Evolutionary conservation across 1,284 basidiomycete species (phyloP), one percentile per base, ranked within the genome.

Genomic region (Sparassis latifolia): DNA sequence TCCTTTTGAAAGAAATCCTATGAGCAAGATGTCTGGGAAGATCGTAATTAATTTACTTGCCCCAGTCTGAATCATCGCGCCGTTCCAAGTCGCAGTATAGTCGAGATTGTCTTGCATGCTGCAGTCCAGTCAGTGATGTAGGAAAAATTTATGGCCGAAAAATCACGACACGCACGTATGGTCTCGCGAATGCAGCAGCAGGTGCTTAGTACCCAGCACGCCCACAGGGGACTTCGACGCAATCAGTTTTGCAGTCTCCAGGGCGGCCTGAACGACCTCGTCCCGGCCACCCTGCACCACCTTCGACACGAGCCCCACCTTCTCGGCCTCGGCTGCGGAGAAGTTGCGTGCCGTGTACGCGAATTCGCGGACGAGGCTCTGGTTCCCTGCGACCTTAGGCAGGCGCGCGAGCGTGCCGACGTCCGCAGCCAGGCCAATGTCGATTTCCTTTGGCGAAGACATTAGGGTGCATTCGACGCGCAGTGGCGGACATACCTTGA

Each of bases 361-460:
- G 6, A 96, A 74, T 67, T 97, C 94, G 47, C 82, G 74, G 0
- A 84, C 73, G n/a, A 89, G 73, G 5, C 87, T 90, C 35, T 83
- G 79, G 69, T 93, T 95, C 0, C 84, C 90, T 0, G 82, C 79
- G 42, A 90, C 77, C 63, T 92, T 92, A 0, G 90, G 91, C 32
- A 96, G 74, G 39, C 88, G 82, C 33, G 94, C 90, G 10, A 98
- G 78, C 0, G 91, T 87, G 2, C 94, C 94, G 45, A 96, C 86
- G 65, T 97, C 94, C 2, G 94, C 89, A 2, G 93, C 92, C 0
- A 97, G 74, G 0, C 91, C 93, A 5, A 93, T 80, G 61, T 94
- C 91, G 5, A 93, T 88, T 77, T 97, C 93, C 89, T 92, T 62
- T 27, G 43, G 41, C 7, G 20, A 33, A 32, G 31, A 32, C 20